Evolutionary conservation across 2,329 filamentous ascomycete species (phyloP).

Genomic region (Albophoma yamanashiensis): DNA sequence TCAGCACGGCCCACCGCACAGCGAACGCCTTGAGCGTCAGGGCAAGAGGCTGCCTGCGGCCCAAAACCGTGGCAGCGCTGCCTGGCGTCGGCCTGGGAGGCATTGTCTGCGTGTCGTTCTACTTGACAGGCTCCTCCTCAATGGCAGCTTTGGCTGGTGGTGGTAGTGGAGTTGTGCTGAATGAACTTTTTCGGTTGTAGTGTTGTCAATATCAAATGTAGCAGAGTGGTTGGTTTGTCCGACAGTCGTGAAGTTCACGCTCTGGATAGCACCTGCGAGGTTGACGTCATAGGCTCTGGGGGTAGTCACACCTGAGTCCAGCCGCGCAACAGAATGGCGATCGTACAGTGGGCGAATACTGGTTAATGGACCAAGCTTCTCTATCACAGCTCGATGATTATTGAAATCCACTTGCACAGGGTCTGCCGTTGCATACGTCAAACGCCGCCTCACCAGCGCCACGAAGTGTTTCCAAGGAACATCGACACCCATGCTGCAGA

Average conservation of each 20-base stretch:
- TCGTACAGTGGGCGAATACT: background rate
- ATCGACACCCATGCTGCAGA: background rate
- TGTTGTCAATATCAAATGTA: background rate
- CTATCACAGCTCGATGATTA: too few species aligned
- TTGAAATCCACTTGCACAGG: background rate
- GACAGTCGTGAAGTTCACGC: background rate
- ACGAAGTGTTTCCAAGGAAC: background rate
- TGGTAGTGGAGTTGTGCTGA: too few species aligned
- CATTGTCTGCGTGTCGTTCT: background rate
- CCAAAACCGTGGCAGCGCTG: background rate
- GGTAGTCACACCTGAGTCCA: background rate
- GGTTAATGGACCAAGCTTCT: too few species aligned
- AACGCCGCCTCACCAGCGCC: background rate
- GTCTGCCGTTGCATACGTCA: background rate
- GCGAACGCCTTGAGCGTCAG: slow-evolving; percentile 11
- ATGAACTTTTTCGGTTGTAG: too few species aligned
- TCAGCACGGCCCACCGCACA: slow-evolving; percentile 43
- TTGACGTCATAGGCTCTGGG: background rate
- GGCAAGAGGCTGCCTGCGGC: background rate
- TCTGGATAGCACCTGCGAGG: background rate
- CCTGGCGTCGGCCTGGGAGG: background rate
- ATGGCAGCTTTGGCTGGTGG: too few species aligned
- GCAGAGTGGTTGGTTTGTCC: background rate
- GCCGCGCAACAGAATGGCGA: background rate
- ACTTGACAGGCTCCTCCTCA: background rate